phyloP scores from a whole-genome alignment of 768 basidiomycete genomes.

The Hydnomerulius pinastri region DNA sequence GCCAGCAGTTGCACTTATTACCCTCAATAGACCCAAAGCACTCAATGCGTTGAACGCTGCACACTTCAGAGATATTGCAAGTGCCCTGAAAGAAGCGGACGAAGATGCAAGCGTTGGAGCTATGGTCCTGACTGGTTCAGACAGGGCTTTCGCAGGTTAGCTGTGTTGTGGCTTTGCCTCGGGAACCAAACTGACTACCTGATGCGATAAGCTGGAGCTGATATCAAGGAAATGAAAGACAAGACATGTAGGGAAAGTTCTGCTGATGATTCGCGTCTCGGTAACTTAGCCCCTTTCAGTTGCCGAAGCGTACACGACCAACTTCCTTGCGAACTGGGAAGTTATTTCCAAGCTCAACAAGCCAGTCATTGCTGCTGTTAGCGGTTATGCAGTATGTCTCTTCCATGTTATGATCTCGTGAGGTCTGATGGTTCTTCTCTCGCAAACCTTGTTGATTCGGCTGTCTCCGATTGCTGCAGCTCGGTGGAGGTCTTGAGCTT shows the following conservation, averaged over 20 bases:
- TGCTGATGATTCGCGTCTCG: not conserved
- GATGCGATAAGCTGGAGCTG: conserved; percentile 74
- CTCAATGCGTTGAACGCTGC: conserved; percentile 85
- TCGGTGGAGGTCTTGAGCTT: conserved; percentile 96
- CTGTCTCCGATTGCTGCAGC: conserved; percentile 52
- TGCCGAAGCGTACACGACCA: conserved; percentile 82
- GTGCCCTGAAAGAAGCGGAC: conserved; percentile 71
- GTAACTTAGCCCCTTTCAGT: conserved; percentile 42
- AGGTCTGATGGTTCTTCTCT: not conserved
- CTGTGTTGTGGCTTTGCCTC: not conserved
- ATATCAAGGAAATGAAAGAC: conserved; percentile 99
- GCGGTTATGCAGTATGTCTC: conserved; percentile 81
- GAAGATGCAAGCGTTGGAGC: conserved; percentile 73
- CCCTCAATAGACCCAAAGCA: conserved; percentile 86
- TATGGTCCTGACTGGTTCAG: conserved; percentile 90
- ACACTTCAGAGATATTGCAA: conserved; percentile 80
- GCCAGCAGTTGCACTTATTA: conserved; percentile 74
- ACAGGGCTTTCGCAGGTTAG: conserved; percentile 91
- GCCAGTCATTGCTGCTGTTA: conserved; percentile 95
- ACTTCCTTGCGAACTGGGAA: conserved; percentile 87
- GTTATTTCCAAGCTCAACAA: conserved; percentile 74
- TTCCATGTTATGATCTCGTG: not conserved
- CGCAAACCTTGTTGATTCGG: too few species aligned
- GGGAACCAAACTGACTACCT: not conserved
- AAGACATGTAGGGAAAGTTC: conserved; percentile 67